Conservation (phyloP, 192 early-diverging fungal genomes). For the Rhizoclosmatium globosum region DNA sequence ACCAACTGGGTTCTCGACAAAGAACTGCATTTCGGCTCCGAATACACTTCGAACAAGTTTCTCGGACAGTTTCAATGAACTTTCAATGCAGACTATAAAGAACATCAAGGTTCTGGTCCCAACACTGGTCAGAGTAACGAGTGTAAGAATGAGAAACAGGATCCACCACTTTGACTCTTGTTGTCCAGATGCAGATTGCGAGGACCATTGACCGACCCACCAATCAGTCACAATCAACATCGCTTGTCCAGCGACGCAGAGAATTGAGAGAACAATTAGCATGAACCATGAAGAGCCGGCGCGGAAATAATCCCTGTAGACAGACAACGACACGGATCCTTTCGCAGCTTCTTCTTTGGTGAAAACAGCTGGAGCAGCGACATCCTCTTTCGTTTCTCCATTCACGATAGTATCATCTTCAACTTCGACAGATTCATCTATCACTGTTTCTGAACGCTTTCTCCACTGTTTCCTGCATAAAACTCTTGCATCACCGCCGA, state of each 20-base stretch:
- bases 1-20: slow-evolving; percentile 72
- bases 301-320: slow-evolving; percentile 52
- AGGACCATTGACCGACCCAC: slow-evolving; percentile 68
- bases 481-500: slow-evolving; percentile 6
- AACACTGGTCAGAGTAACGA: slow-evolving; percentile 55
- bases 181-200: slow-evolving; percentile 46
- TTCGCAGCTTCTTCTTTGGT: slow-evolving; percentile 9
- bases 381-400: background rate
- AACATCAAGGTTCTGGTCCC: slow-evolving; percentile 59
- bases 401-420: background rate
- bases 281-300: slow-evolving; percentile 38
- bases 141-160: slow-evolving; percentile 52
- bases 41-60: slow-evolving; percentile 56
- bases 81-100: slow-evolving; percentile 57
- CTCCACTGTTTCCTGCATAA: background rate
- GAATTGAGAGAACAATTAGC: slow-evolving; percentile 38
- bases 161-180: slow-evolving; percentile 39
- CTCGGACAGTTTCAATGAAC: slow-evolving; percentile 43
- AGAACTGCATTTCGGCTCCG: slow-evolving; percentile 73
- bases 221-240: slow-evolving; percentile 55
- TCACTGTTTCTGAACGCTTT: background rate
- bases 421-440: background rate
- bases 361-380: background rate
- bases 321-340: slow-evolving; percentile 32
- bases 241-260: slow-evolving; percentile 50